Percentiles rank a stretch among this genome's conserved stretches.
phyloP scores from a whole-genome alignment of 2,329 filamentous ascomycete genomes.

The Paraphoma chrysanthemicola region DNA sequence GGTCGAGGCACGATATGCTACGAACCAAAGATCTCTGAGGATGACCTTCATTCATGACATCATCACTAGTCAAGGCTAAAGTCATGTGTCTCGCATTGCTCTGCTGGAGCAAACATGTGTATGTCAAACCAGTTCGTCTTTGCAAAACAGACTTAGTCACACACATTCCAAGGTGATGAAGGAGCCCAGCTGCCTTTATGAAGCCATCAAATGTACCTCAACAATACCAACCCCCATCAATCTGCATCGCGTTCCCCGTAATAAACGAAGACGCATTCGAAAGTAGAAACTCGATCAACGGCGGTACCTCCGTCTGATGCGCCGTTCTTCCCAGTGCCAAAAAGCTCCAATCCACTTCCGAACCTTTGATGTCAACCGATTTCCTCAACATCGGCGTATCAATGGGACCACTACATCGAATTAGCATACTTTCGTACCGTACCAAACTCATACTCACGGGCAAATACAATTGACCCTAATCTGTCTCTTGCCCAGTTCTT shows the following conservation, averaged over 20 bases:
- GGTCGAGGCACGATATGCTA: no score
- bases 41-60: neutral
- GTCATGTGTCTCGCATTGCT: neutral
- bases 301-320: slow-evolving; percentile 48
- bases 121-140: no score
- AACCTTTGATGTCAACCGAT: slow-evolving; percentile 23
- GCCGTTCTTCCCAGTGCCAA: slow-evolving; percentile 33
- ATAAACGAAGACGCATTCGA: slow-evolving; percentile 56
- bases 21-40: no score
- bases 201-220: slow-evolving; percentile 4
- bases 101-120: no score
- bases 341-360: slow-evolving; percentile 25
- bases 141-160: no score
- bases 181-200: no score
- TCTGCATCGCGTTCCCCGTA: slow-evolving; percentile 54
- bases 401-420: slow-evolving; percentile 30
- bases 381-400: slow-evolving; percentile 46
- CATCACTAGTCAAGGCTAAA: neutral
- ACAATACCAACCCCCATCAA: slow-evolving; percentile 56
- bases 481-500: slow-evolving; percentile 47
- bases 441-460: slow-evolving; percentile 33
- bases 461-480: slow-evolving; percentile 46
- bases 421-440: neutral
- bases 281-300: slow-evolving; percentile 57
- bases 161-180: no score